Base-by-base conservation (phyloP, 1,139 yeast genomes). In the Hansenula lynferdii region DNA sequence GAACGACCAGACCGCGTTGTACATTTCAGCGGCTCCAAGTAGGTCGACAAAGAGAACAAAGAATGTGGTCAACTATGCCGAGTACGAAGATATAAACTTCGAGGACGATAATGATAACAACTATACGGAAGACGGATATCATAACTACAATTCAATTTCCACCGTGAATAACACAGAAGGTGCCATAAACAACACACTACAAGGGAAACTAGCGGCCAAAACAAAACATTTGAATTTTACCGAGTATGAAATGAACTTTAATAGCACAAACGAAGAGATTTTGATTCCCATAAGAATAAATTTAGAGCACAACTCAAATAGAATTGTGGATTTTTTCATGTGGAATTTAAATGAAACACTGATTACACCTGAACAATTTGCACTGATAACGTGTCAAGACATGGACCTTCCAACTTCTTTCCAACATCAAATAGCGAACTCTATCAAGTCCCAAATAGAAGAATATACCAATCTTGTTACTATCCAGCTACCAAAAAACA, bases 281-380 rank as follows among this genome's bases (percentile, higher is more conserved):
- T 64, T 89, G 36, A 78, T 92, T 19, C 98, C 99, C 2, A 80
- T 92, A 24, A 77, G 87, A 45, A 63, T 94, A 28, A 78, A 77
- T 41, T 60, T 90, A 28, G 96, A 87, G 46, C 77, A 80, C 45
- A 81, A 82, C 41, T 74, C 75, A 26, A 75, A 78, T 19, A 77
- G 85, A 42, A 70, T 90, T 21, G 80, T 77, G 17, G 99, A 92
- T 55, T 79, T 80, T 44, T 80, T 94, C 53, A 73, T 90, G 74
- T 92, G 98, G 98, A 89, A 92, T 56, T 55, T 85, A 34, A 80
- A 82, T 53, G 97, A 92, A 55, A 65, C 77, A 5, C 66, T 83
- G 23, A 69, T 90, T 19, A 81, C 95, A 0, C 97, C 97, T 0
- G 86, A 81, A 42, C 80, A 80, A 46, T 90, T 90, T 64, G 92